phyloP scores from a whole-genome alignment of 495 filamentous ascomycete species.

The Xylaria intraflava region DNA sequence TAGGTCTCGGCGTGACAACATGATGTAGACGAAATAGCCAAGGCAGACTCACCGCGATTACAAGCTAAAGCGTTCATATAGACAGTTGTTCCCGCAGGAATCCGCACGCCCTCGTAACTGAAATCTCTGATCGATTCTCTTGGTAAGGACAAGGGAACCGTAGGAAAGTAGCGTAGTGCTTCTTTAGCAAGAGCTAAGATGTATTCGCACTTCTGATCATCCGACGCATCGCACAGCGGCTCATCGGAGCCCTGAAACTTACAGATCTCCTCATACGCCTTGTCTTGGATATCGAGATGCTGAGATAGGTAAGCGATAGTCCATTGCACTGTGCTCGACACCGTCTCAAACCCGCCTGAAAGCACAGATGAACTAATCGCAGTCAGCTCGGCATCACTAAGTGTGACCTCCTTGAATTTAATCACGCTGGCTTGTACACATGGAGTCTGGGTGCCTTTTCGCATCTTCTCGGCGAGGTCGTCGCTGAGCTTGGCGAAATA shows the following conservation, averaged over 20 bases:
- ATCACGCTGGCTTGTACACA: constrained; percentile 62
- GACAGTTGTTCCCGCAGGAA: constrained; percentile 54
- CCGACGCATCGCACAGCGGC: constrained; percentile 50
- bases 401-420: constrained; percentile 52
- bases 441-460: constrained; percentile 52
- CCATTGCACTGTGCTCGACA: constrained; percentile 58
- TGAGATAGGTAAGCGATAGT: constrained; percentile 52
- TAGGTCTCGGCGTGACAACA: neutral
- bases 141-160: constrained; percentile 56
- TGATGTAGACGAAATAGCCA: neutral
- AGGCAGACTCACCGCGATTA: constrained; percentile 44
- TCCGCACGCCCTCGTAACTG: constrained; percentile 47
- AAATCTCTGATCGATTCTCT: constrained; percentile 55
- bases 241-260: constrained; percentile 46
- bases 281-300: constrained; percentile 54
- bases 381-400: constrained; percentile 53
- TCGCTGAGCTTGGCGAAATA: constrained; percentile 49
- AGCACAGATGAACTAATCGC: constrained; percentile 59
- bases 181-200: constrained; percentile 53
- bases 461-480: constrained; percentile 51
- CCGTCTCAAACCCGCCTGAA: constrained; percentile 56
- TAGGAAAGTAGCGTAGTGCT: constrained; percentile 53
- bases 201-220: constrained; percentile 58
- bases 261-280: constrained; percentile 48
- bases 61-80: constrained; percentile 63